These are phyloP conservation scores for Schoenoplectus tabernaemontani DNA, from an alignment of 202 grass and related monocot species.

Conservation along the genomic window DNA sequence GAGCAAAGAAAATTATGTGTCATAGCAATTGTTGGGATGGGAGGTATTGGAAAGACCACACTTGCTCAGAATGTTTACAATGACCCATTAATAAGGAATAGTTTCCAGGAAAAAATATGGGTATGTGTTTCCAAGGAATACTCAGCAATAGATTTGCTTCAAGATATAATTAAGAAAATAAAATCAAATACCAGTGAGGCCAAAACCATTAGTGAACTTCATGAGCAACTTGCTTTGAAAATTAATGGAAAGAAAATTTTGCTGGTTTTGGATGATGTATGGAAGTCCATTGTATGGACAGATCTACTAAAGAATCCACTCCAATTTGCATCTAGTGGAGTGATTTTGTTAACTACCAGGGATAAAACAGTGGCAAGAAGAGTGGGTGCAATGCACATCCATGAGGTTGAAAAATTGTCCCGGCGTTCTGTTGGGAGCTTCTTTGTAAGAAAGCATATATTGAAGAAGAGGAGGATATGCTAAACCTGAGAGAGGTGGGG, in stretches of 20 bases:
- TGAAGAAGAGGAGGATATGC: neutral
- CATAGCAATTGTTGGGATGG: conserved; percentile 30
- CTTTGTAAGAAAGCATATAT: conserved; percentile 24
- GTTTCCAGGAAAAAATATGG: conserved; percentile 28
- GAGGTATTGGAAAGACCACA: conserved; percentile 6
- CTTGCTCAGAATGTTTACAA: conserved; percentile 32
- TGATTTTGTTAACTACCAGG: conserved; percentile 22
- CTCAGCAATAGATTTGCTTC: neutral
- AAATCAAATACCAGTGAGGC: neutral
- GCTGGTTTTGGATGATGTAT: conserved; percentile 31
- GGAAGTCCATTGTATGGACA: conserved; percentile 14
- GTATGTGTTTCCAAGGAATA: conserved; percentile 27
- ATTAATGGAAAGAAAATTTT: conserved; percentile 19
- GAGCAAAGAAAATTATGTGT: neutral
- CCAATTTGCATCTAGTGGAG: neutral
- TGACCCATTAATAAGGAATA: conserved; percentile 10
- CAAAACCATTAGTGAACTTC: neutral
- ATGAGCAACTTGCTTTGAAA: neutral
- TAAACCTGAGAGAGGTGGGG: neutral
- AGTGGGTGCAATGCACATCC: conserved; percentile 4
- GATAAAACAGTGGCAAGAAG: neutral
- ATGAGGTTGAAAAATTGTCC: conserved; percentile 16
- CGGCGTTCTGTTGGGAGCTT: conserved; percentile 4
- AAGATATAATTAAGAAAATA: neutral
- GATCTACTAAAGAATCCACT: conserved; percentile 9